Evolutionary conservation across 2,329 filamentous ascomycete species (phyloP), one percentile per base, ranked within the genome.

Genomic region (Torrubiella hemipterigena): DNA sequence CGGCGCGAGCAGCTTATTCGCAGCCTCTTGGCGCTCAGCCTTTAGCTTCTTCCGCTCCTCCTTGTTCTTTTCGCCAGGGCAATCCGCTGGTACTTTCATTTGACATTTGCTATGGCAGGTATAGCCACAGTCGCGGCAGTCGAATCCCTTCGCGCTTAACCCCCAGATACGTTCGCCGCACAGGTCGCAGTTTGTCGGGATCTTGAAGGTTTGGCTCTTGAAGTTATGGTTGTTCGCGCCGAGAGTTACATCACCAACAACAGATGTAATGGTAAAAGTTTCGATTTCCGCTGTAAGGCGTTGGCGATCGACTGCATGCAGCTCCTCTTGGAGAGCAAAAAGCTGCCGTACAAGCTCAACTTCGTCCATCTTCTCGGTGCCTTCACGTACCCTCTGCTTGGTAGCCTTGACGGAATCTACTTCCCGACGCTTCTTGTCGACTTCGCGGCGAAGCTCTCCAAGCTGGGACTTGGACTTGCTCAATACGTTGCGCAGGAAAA

Each of bases 51-150:
- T 98, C 61, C 79, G 87, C 46, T 94, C 87, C 39, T 96, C 91
- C 56, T 96, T 98, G 40, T 69, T 79, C 50, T 91, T 76, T 50
- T 96, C 91, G 30, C 91, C 91, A 0, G 91, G 91, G 49, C 91
- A 98, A 50, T 94, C 84, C 7, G 91, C 82, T 1, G 91, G 86
- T 0, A 96, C 91, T 58, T 96, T 98, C 80, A 98, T 91, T 61
- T 98, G 85, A 54, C 91, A 98, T 60, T 98, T 98, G 64, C 79
- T 93, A 58, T 98, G 91, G 50, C 91, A 98, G 3, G 87, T 95
- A 58, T 95, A 98, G 20, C 93, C 91, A 49, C 91, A 98, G 54
- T 96, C 89, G 44, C 81, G 75, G 50, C 91, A 98, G 52, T 93
- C 87, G 50, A 94, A 93, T 1, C 91, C 91, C 58, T 98, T 98